Evolutionary conservation across 2,329 filamentous ascomycete species (phyloP).

Genomic region (Calonectria hongkongensis): DNA sequence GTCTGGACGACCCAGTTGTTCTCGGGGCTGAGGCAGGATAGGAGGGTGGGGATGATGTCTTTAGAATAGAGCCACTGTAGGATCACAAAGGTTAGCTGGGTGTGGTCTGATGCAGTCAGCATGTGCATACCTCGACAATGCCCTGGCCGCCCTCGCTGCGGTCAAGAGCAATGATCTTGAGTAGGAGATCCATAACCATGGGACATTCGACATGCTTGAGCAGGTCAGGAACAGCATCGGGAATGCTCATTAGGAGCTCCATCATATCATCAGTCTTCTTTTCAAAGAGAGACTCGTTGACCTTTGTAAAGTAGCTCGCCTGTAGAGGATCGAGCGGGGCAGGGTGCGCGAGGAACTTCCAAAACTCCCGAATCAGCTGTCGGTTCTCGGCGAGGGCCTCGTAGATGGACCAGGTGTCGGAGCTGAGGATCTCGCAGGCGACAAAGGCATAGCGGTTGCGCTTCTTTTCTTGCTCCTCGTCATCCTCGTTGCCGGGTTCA

Average conservation of each 20-base stretch:
- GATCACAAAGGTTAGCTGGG: constrained; percentile 47
- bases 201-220: constrained; percentile 96
- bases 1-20: constrained; percentile 94
- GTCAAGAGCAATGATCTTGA: constrained; percentile 98
- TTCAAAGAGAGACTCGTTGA: constrained; percentile 97
- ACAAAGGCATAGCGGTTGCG: constrained; percentile 96
- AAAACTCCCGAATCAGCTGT: constrained; percentile 87
- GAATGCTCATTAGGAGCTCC: constrained; percentile 88
- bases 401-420: constrained; percentile 97
- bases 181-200: constrained; percentile 97
- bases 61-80: constrained; percentile 92
- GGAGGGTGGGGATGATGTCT: constrained; percentile 88
- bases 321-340: constrained; percentile 93
- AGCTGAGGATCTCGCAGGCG: constrained; percentile 93
- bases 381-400: constrained; percentile 93
- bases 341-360: constrained; percentile 90
- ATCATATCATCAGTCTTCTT: constrained; percentile 99
- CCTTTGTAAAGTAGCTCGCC: constrained; percentile 98
- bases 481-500: constrained; percentile 68
- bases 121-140: constrained; percentile 86
- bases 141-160: constrained; percentile 93
- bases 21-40: constrained; percentile 90
- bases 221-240: constrained; percentile 88
- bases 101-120: constrained; percentile 19
- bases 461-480: constrained; percentile 90